Base-by-base conservation (phyloP, 495 filamentous ascomycete species). In the Poronia punctata region DNA sequence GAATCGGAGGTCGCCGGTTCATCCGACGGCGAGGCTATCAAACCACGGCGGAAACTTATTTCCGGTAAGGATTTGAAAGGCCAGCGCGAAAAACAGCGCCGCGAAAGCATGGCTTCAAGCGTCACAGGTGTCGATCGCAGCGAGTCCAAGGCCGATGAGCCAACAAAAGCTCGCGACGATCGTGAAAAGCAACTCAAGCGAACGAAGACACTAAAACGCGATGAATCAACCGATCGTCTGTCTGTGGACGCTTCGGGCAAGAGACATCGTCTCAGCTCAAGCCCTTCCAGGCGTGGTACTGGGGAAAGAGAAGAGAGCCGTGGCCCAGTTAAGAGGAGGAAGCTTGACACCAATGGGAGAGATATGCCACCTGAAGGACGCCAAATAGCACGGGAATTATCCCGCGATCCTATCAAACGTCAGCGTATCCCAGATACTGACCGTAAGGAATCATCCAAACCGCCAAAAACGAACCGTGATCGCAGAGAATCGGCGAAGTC, bases 201-300 rank as follows among this genome's bases (percentile, higher is more conserved):
- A 29, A 66, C 70, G 14, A 71, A 71, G 46, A 61, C 67, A 20
- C 53, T 75, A 15, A 76, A 68, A 41, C 59, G 72, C 24, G 74
- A 78, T 48, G 72, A 76, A 46, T 78, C 72, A 17, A 72, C 66
- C 27, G 72, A 78, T 50, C 59, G 71, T 24, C 48, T 74, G 23
- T 64, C 63, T 34, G 68, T 66, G 11, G 75, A 79, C 38, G 48
- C 51, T 34, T 60, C 70, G 30, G 62, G 76, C 33, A 88, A 87
- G 52, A 74, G 84, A 29, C 72, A 77, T 47, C 75, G 83, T 26
- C 66, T 68, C 37, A 86, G 83, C 50, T 71, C 68, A 10, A 84
- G 81, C 3, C 83, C 84, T 2, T 79, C 83, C 32, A 67, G 77
- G 42, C 73, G 68, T 35, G 71, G 70, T 19, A 67, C 68, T 24